These are phyloP conservation scores for Colletotrichum godetiae DNA, from an alignment of 2,329 filamentous ascomycete genomes.

Conservation along the genomic window DNA sequence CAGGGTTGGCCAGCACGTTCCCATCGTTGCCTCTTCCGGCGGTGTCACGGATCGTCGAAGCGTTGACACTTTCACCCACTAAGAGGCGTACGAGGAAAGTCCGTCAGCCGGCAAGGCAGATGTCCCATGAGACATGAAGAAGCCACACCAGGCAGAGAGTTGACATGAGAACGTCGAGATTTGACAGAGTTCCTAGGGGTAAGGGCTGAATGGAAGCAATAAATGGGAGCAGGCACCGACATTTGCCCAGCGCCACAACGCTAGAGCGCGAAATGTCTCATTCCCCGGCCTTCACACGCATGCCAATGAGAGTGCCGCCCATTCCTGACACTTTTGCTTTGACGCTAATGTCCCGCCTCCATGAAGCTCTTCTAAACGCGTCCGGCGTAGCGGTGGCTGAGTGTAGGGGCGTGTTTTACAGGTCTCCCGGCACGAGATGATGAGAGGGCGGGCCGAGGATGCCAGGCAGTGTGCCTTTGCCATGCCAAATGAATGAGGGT, in stretches of 20 bases:
- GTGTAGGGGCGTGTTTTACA: background rate
- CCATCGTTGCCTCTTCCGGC: background rate
- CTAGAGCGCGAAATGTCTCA: slow-evolving; percentile 4
- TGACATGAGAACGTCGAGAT: background rate
- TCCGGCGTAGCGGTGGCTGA: slow-evolving; percentile 29
- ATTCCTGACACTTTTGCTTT: slow-evolving; percentile 4
- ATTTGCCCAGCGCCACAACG: background rate
- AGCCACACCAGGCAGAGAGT: background rate
- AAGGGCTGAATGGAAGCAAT: too few relatives aligned
- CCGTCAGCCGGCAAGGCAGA: background rate
- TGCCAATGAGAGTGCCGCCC: slow-evolving; percentile 4
- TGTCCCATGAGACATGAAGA: background rate
- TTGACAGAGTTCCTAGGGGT: too few relatives aligned
- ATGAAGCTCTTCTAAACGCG: background rate
- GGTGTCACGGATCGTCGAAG: background rate
- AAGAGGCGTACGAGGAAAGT: background rate
- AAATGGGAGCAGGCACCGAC: background rate
- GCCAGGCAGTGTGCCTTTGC: background rate
- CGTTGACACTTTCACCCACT: background rate
- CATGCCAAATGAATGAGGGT: background rate
- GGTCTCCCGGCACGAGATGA: background rate
- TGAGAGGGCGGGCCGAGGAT: background rate
- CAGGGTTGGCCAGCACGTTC: background rate
- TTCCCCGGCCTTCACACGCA: background rate
- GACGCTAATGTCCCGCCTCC: background rate